Evolutionary conservation across 768 basidiomycete genomes (phyloP).

Genomic region (Leccinum rimulosum): DNA sequence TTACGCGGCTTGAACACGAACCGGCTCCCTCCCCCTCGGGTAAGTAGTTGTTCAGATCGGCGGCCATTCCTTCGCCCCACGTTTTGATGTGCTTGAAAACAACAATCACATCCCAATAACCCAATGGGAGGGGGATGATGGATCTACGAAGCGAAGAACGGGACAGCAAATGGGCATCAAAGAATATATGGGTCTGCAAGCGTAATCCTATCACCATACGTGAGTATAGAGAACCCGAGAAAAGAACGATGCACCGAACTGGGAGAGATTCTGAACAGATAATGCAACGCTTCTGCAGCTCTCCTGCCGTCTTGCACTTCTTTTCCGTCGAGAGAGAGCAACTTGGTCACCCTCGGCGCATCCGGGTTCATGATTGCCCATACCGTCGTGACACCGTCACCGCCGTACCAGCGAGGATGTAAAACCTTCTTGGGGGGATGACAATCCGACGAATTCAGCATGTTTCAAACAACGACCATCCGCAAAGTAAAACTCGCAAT

Average conservation of each 20-base stretch:
- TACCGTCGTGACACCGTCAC: not conserved
- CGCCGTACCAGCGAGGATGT: conserved; percentile 11
- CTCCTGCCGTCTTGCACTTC: not conserved
- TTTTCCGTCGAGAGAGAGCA: not conserved
- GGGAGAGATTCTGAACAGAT: not conserved
- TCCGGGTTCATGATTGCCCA: not conserved
- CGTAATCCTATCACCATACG: not conserved
- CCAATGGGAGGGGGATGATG: not conserved
- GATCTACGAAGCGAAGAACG: not conserved
- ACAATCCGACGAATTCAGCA: not conserved
- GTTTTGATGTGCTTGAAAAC: not conserved
- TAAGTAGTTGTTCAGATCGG: no score
- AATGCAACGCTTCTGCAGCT: not conserved
- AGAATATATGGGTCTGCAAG: not conserved
- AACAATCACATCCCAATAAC: not conserved
- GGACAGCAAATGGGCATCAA: not conserved
- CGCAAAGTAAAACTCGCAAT: conserved; percentile 17
- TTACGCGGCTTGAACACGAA: not conserved
- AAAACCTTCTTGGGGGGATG: conserved; percentile 24
- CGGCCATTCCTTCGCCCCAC: not conserved
- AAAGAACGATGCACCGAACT: not conserved
- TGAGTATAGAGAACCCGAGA: not conserved
- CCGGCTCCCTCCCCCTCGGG: no score
- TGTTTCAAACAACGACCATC: not conserved
- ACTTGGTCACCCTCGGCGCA: not conserved